A percentile compares a stretch with the other conserved stretches of the same genome.
Conservation (phyloP, 805 yeast genomes). For the Groenewaldozyma tartarivorans region DNA sequence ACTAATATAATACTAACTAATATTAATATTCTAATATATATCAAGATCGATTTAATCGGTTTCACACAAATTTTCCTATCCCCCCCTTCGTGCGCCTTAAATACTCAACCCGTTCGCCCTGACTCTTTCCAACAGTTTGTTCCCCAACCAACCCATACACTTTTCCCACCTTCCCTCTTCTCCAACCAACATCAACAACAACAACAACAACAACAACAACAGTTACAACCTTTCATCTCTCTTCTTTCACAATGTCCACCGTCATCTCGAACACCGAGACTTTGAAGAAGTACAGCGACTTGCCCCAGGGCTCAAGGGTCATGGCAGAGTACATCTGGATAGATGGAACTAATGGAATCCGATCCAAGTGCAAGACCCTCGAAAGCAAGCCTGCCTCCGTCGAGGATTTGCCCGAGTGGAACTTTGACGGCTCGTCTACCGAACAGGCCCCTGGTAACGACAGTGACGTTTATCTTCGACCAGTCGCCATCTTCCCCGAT, state of each 20-base stretch:
- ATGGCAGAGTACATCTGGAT: conserved; percentile 98
- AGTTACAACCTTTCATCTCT: no score
- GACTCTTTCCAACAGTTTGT: no score
- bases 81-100: no score
- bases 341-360: conserved; percentile 80
- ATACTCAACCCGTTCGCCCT: no score
- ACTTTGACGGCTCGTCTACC: conserved; percentile 98
- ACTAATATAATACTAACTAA: no score
- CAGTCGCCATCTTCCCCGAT: conserved; percentile 90
- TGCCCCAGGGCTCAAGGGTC: conserved; percentile 77
- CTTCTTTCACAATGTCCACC: no score
- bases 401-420: conserved; percentile 96
- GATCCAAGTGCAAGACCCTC: conserved; percentile 92
- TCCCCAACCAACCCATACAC: no score
- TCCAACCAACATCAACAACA: no score
- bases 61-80: no score
- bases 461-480: conserved; percentile 91
- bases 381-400: conserved; percentile 54
- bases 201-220: no score
- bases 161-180: neutral
- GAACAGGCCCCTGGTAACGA: conserved; percentile 98
- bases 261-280: conserved; percentile 50
- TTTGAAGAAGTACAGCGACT: conserved; percentile 69
- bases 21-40: no score
- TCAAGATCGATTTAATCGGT: no score